Evolutionary conservation across 495 filamentous ascomycete species (phyloP), one percentile per base, ranked within the genome.

Genomic region (Penicillium canescens): DNA sequence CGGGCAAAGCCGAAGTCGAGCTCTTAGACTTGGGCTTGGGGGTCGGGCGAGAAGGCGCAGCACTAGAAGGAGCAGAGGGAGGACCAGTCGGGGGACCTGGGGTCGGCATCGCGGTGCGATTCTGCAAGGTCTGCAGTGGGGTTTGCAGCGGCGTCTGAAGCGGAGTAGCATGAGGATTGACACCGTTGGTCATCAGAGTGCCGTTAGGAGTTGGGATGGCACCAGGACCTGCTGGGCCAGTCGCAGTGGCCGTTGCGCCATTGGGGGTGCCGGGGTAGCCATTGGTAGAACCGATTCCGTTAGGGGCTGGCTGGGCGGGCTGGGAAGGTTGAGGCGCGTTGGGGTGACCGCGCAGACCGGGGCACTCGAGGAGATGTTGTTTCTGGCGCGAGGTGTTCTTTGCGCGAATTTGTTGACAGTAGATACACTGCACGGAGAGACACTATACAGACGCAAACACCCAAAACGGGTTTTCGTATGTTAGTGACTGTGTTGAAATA

Each of bases 351-450:
- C 75, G 73, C 18, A 78, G 69, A 49, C 74, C 77, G 51, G 78
- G 78, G 52, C 79, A 82, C 57, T 82, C 79, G 51, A 79, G 76
- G 5, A 82, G 69, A 57, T 82, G 79, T 59, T 79, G 75, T 59
- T 80, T 80, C 68, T 82, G 79, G 52, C 79, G 77, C 62, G 76
- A 80, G 45, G 79, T 82, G 49, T 82, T 82, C 67, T 82, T 82
- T 60, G 79, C 79, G 51, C 79, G 77, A 38, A 81, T 78, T 61
- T 80, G 78, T 54, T 82, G 78, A 49, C 79, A 82, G 67, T 82
- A 81, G 67, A 82, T 80, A 62, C 79, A 82, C 74, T 82, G 79
- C 16, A 80, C 79, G 49, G 78, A 81, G 51, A 82, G 78, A 64
- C 79, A 82, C 79, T 82, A 65, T 9, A 65, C 39, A 47, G 45